These are phyloP conservation scores for Boletus sp. DNA, from an alignment of 768 basidiomycete genomes.

Conservation along the genomic window DNA sequence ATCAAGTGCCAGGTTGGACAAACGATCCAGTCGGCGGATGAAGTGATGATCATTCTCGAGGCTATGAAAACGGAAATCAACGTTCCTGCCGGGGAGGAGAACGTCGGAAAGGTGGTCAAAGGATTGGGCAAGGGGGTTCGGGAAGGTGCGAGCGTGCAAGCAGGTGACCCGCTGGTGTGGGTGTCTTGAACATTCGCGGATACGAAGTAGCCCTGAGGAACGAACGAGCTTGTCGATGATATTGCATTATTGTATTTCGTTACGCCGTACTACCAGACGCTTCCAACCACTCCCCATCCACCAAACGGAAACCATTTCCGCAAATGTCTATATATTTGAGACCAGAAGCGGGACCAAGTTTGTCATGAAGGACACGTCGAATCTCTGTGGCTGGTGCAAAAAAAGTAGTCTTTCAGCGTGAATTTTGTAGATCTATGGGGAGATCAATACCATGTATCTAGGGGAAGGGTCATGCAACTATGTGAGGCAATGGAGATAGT, in stretches of 20 bases:
- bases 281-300: constrained; percentile 9
- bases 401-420: background rate
- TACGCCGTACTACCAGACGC: background rate
- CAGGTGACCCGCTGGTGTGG: constrained; percentile 46
- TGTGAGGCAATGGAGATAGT: background rate
- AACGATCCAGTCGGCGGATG: constrained; percentile 38
- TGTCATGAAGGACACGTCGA: background rate
- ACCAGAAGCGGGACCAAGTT: background rate
- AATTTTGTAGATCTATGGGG: background rate
- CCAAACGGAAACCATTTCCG: background rate
- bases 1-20: constrained; percentile 45
- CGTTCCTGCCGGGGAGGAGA: constrained; percentile 43
- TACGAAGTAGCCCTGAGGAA: too few species aligned
- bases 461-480: background rate
- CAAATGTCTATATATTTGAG: background rate
- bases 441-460: background rate
- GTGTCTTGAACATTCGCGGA: background rate
- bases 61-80: constrained; percentile 68
- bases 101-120: constrained; percentile 43
- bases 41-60: constrained; percentile 51
- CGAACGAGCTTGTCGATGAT: too few species aligned
- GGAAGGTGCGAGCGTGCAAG: constrained; percentile 45
- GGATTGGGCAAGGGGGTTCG: constrained; percentile 40
- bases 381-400: background rate
- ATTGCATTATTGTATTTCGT: too few species aligned